phyloP scores from a whole-genome alignment of 192 early-diverging fungal genomes.

The Coemansia sp. region DNA sequence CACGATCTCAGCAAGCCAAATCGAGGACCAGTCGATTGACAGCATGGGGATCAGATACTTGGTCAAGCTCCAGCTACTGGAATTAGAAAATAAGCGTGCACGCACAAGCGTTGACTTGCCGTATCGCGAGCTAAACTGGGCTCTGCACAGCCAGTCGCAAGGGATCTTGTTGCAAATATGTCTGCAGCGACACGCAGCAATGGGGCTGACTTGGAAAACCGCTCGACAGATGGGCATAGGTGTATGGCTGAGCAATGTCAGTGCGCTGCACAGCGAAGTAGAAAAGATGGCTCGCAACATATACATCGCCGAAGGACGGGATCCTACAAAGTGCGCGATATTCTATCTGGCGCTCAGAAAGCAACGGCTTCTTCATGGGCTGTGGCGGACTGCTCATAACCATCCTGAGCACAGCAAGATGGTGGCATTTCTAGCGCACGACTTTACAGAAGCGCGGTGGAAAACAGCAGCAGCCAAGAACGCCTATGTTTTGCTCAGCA shows the following conservation, averaged over 20 bases:
- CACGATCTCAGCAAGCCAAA: constrained; percentile 46
- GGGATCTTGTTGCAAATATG: constrained; percentile 45
- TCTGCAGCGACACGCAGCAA: constrained; percentile 45
- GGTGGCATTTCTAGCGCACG: constrained; percentile 88
- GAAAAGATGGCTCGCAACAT: constrained; percentile 88
- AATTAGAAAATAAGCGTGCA: constrained; percentile 54
- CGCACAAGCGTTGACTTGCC: constrained; percentile 50
- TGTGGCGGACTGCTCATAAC: constrained; percentile 82
- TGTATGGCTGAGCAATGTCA: constrained; percentile 79
- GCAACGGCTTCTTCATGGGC: constrained; percentile 81
- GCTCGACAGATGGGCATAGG: constrained; percentile 80
- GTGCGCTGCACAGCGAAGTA: constrained; percentile 66
- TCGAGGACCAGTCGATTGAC: constrained; percentile 79
- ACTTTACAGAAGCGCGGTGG: constrained; percentile 90
- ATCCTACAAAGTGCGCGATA: constrained; percentile 82
- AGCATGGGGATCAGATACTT: constrained; percentile 84
- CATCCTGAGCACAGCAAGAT: constrained; percentile 87
- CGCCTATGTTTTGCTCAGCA: constrained; percentile 94
- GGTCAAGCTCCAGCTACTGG: constrained; percentile 68
- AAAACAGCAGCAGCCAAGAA: constrained; percentile 95
- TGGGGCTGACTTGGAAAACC: constrained; percentile 75
- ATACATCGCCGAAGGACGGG: constrained; percentile 70
- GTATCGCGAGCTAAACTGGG: constrained; percentile 78
- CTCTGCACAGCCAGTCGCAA: constrained; percentile 87
- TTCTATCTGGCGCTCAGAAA: constrained; percentile 89